Conservation (phyloP, 2,329 filamentous ascomycete species). For the Apiospora saccharicola region DNA sequence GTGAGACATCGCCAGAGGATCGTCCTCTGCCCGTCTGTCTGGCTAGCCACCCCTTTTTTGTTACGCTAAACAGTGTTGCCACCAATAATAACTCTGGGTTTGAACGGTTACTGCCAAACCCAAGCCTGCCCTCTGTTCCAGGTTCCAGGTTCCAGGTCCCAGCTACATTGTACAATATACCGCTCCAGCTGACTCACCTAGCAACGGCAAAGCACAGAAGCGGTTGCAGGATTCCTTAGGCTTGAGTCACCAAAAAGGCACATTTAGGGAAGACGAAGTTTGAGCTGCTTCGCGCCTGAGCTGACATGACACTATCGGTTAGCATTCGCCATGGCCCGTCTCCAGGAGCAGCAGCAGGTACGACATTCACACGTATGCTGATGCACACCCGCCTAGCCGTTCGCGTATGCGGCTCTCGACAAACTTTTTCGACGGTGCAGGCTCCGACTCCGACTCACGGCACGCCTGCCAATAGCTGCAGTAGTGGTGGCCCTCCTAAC, state of each 20-base stretch:
- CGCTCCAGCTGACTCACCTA: not conserved
- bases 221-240: not conserved
- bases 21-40: not conserved
- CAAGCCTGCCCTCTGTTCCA: not conserved
- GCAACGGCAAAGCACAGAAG: slow-evolving; percentile 25
- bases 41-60: not conserved
- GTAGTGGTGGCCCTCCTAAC: slow-evolving; percentile 1
- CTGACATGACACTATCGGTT: slow-evolving; percentile 22
- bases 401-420: slow-evolving; percentile 14
- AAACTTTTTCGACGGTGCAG: slow-evolving; percentile 17
- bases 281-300: not conserved
- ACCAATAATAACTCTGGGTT: not conserved
- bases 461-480: not conserved
- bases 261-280: not conserved
- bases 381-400: not conserved
- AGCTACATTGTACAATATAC: not conserved
- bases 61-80: not conserved
- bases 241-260: not conserved
- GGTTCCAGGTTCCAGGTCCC: not conserved
- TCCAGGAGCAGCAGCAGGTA: not conserved
- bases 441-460: slow-evolving; percentile 19
- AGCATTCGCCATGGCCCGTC: slow-evolving; percentile 16
- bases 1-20: not conserved
- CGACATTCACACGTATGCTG: slow-evolving; percentile 11
- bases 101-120: slow-evolving; percentile 1